phyloP scores from a whole-genome alignment of 768 basidiomycete genomes.

The Tylopilus balloui region DNA sequence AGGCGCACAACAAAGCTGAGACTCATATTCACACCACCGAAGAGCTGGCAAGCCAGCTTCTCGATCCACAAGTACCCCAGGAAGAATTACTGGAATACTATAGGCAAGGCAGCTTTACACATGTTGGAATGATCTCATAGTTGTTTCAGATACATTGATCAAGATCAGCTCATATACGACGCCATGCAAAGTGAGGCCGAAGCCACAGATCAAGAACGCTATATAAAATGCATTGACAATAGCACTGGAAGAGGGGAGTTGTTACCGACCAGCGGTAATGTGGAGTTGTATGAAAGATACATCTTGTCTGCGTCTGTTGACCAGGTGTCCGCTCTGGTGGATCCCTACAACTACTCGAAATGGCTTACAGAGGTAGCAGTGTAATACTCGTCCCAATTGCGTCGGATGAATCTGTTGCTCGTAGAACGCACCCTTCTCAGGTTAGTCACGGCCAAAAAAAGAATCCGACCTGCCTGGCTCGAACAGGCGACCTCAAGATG shows the following conservation, averaged over 20 bases:
- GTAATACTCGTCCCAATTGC: background rate
- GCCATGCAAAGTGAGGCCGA: constrained; percentile 52
- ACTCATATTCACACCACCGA: constrained; percentile 45
- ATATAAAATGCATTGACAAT: constrained; percentile 49
- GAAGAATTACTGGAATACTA: constrained; percentile 70
- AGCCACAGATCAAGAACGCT: constrained; percentile 54
- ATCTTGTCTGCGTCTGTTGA: constrained; percentile 13
- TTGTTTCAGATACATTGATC: constrained; percentile 61
- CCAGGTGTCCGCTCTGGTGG: background rate
- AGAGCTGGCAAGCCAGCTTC: constrained; percentile 49
- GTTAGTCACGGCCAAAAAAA: background rate
- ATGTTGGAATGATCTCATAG: background rate
- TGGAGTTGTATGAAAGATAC: constrained; percentile 20
- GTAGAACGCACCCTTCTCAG: no score
- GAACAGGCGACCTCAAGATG: constrained; percentile 60
- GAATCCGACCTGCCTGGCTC: constrained; percentile 54
- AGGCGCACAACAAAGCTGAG: constrained; percentile 26
- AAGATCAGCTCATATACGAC: constrained; percentile 62
- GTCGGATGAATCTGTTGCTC: no score
- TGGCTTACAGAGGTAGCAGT: constrained; percentile 17
- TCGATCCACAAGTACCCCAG: constrained; percentile 60
- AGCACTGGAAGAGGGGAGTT: constrained; percentile 19
- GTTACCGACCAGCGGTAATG: constrained; percentile 7
- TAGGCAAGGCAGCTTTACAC: constrained; percentile 41
- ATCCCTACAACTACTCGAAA: constrained; percentile 16